Evolutionary conservation across 176 grass and related monocot species (phyloP), one percentile per base, ranked within the genome.

Genomic region (Eragrostis nindensis): DNA sequence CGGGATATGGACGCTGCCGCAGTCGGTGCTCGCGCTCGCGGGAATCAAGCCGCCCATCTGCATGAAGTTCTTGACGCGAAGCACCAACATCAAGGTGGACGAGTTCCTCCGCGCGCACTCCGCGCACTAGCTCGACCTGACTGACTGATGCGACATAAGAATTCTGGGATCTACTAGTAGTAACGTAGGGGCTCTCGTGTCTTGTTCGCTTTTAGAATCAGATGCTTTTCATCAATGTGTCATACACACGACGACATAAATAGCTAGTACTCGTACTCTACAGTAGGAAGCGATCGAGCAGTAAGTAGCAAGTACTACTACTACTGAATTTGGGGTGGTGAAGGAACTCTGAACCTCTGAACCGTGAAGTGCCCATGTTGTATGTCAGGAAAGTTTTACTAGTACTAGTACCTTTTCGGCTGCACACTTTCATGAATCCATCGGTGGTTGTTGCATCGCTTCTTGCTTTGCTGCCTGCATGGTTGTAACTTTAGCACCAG

Each of bases 41-140:
- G 66, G 85, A 8, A 70, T 97, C 22, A 93, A 66, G 83, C 83
- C 91, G 60, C 86, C 88, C 55, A 89, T 93, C 85, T 97, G 90
- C 87, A 93, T 93, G 88, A 91, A 97, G 83, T 97, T 97, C 63
- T 76, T 97, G 19, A 76, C 90, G 4, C 86, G 90, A 9, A 15
- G 0, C 39, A 53, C 69, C 52, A 93, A 97, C 62, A 14, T 26
- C 1, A 76, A 87, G 86, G 86, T 91, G 14, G 88, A 94, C 78
- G 47, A n/a, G 0, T 91, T 83, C 75, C 62, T 91, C 50, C 30
- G 43, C 40, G 81, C 56, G 11, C 66, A 71, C 75, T 27, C 65
- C 2, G 4, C 32, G 32, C 32, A 36, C 32, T 36, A 36, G 32
- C 32, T 36, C 32, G 32, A 4, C 32, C 32, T 36, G 32, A 36